A percentile compares a stretch with the other conserved stretches of the same genome.
Conservation (phyloP, 805 yeast species). For the Nakazawaea populi region DNA sequence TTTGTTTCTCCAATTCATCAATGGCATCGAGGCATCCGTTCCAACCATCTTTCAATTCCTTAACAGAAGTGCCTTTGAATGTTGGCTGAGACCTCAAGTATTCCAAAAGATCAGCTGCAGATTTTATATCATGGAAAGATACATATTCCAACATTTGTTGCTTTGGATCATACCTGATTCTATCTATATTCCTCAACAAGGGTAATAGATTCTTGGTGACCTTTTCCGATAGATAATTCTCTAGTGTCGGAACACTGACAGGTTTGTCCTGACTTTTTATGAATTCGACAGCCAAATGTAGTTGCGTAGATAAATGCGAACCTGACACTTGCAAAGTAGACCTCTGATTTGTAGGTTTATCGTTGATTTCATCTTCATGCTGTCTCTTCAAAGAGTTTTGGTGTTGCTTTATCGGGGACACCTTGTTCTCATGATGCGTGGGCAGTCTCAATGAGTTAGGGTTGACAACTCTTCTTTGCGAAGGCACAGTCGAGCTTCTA, state of each 20-base stretch:
- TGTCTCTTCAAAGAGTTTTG: constrained; percentile 14
- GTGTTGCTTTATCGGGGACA: constrained; percentile 12
- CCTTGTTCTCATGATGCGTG: constrained; percentile 5
- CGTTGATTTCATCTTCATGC: constrained; percentile 18
- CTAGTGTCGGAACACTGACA: constrained; percentile 57
- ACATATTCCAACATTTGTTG: constrained; percentile 74
- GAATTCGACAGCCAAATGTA: constrained; percentile 87
- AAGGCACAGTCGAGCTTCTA: constrained; percentile 40
- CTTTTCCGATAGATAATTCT: constrained; percentile 58
- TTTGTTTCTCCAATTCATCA: constrained; percentile 68
- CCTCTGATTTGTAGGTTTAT: not conserved
- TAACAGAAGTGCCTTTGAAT: constrained; percentile 81
- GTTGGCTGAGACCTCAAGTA: constrained; percentile 77
- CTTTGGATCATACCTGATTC: constrained; percentile 62
- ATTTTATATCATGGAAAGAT: constrained; percentile 81
- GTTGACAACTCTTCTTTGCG: constrained; percentile 24
- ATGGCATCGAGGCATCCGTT: constrained; percentile 78
- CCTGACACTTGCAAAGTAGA: constrained; percentile 15
- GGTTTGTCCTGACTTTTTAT: constrained; percentile 70
- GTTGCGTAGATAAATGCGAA: constrained; percentile 76
- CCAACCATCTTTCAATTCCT: constrained; percentile 86
- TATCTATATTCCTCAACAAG: constrained; percentile 66
- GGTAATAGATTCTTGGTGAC: constrained; percentile 62
- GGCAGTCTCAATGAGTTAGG: not conserved
- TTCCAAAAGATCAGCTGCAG: constrained; percentile 68